phyloP scores from a whole-genome alignment of 306 rosid species.

The Vigna mungo region DNA sequence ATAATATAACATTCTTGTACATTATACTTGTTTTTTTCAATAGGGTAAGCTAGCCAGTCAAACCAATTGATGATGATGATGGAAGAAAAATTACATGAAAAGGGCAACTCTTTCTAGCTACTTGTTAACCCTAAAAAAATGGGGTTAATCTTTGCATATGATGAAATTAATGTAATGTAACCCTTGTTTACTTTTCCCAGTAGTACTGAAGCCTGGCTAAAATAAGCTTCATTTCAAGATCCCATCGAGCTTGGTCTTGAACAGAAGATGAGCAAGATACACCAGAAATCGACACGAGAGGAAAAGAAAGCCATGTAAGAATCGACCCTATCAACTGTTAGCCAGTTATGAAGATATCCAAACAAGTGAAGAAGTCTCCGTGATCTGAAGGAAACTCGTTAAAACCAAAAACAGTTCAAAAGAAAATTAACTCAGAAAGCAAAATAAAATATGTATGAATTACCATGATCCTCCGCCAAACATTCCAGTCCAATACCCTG shows the following conservation, averaged over 20 bases:
- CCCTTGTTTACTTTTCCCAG: constrained; percentile 35
- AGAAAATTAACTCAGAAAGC: background rate
- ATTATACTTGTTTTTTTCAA: constrained; percentile 39
- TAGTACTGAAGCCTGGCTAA: constrained; percentile 55
- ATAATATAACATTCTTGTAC: constrained; percentile 9
- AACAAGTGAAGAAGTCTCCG: constrained; percentile 33
- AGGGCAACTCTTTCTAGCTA: constrained; percentile 28
- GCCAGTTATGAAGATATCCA: constrained; percentile 54
- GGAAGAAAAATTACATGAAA: constrained; percentile 49
- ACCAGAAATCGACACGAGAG: constrained; percentile 32
- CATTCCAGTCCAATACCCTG: constrained; percentile 85
- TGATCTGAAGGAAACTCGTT: constrained; percentile 42
- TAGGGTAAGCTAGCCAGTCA: background rate
- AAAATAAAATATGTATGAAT: constrained; percentile 40
- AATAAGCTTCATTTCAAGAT: constrained; percentile 59
- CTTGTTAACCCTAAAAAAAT: constrained; percentile 47
- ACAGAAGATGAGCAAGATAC: constrained; percentile 30
- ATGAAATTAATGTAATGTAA: constrained; percentile 22
- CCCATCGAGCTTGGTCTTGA: constrained; percentile 46
- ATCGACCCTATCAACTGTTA: constrained; percentile 50
- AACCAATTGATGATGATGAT: constrained; percentile 16
- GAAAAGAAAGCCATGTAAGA: constrained; percentile 42
- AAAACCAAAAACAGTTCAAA: background rate
- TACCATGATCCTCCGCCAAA: constrained; percentile 88
- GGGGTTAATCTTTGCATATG: constrained; percentile 40